Percentiles rank a stretch among this genome's conserved stretches.
These are phyloP conservation scores for Penicillium griseofulvum DNA, from an alignment of 2,329 filamentous ascomycete genomes.

Conservation along the genomic window DNA sequence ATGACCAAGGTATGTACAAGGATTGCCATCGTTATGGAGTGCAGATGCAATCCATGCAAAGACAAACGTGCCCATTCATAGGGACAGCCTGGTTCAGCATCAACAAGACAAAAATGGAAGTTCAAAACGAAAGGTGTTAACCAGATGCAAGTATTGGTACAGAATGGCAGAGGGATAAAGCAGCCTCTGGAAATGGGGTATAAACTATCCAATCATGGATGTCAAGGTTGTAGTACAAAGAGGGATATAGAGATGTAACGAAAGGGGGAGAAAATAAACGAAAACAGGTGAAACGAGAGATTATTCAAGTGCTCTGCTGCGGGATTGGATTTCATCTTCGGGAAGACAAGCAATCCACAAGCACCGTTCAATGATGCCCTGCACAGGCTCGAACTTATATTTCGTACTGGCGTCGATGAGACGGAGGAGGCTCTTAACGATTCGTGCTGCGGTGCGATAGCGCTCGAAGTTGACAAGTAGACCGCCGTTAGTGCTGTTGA, in stretches of 20 bases:
- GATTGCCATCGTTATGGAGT: neutral
- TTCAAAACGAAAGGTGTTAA: constrained; percentile 13
- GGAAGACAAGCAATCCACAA: constrained; percentile 62
- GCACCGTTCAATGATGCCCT: constrained; percentile 60
- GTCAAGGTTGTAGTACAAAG: constrained; percentile 10
- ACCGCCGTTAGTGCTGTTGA: constrained; percentile 50
- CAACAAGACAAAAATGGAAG: neutral
- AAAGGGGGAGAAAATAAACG: constrained; percentile 4
- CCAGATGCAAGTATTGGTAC: constrained; percentile 17
- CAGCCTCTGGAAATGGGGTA: constrained; percentile 16
- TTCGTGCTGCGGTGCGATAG: constrained; percentile 62
- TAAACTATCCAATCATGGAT: constrained; percentile 20
- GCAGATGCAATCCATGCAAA: neutral
- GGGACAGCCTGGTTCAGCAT: neutral
- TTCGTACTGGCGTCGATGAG: constrained; percentile 63
- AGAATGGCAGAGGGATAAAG: constrained; percentile 10
- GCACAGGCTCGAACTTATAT: constrained; percentile 58
- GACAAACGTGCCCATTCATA: neutral
- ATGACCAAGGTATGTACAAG: neutral
- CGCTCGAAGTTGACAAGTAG: constrained; percentile 66
- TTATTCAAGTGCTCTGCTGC: constrained; percentile 47
- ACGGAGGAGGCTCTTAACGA: constrained; percentile 62
- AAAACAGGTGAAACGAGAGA: neutral
- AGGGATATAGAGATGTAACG: constrained; percentile 7
- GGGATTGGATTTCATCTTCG: constrained; percentile 55